phyloP scores from a whole-genome alignment of 176 grass and related monocot genomes.

The Leersia perrieri region DNA sequence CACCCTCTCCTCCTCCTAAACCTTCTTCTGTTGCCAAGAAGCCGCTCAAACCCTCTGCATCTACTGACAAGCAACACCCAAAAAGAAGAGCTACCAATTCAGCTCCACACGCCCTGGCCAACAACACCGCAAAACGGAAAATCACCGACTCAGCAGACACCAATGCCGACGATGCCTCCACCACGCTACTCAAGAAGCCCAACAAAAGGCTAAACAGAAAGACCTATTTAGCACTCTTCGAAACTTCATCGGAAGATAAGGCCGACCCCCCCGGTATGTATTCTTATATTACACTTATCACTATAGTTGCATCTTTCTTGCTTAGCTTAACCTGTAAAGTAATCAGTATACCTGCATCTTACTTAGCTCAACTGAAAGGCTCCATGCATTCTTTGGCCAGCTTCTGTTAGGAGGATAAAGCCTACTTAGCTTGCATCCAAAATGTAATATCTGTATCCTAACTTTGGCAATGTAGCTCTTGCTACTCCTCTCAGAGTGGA shows the following conservation, averaged over 20 bases:
- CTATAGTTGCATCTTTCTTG: constrained; percentile 10
- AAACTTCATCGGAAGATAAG: neutral
- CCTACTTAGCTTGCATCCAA: neutral
- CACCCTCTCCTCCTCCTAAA: neutral
- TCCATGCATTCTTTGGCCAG: neutral
- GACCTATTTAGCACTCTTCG: constrained; percentile 34
- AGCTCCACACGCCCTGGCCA: constrained; percentile 5
- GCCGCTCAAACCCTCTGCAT: too few species aligned
- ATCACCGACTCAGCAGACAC: neutral
- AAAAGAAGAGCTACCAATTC: constrained; percentile 26
- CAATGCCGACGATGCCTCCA: neutral
- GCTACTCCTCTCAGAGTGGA: constrained; percentile 19
- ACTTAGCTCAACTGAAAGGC: neutral
- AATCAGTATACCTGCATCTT: neutral
- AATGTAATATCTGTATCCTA: neutral
- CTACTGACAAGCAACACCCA: too few species aligned
- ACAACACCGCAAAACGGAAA: constrained; percentile 28
- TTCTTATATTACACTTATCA: too few species aligned
- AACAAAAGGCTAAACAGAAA: constrained; percentile 35
- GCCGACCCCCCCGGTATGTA: constrained; percentile 24
- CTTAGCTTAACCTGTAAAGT: neutral
- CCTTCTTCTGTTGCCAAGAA: constrained; percentile 10
- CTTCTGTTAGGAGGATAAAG: neutral
- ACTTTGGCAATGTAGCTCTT: constrained; percentile 32
- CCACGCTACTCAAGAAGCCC: constrained; percentile 28